Base-by-base conservation (phyloP, 192 early-diverging fungal genomes). In the Podila epicladia region DNA sequence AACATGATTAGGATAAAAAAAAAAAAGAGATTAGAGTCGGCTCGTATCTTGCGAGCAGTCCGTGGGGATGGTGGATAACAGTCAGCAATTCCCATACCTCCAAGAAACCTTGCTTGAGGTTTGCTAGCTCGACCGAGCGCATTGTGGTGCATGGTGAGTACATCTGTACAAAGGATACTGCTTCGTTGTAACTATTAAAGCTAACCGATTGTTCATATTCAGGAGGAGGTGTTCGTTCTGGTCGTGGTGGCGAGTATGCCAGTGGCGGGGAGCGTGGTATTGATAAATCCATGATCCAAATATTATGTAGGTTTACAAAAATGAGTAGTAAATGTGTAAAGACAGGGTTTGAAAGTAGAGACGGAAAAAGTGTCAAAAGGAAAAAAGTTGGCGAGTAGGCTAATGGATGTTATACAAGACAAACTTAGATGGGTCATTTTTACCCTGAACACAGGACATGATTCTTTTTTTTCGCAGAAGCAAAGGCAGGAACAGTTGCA, bases 121-220 rank as follows among this genome's bases (percentile, higher is more conserved):
- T 7, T 3, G 13, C 32, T 8, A 41, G 2, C 17, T 67, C 50
- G 0, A 74, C 24, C 12, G 61, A 64, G 5, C 38, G 58, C 59
- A 72, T 58, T 19, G 64, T 48, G 1, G 75, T 74, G 15, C 53
- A n/a, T 33, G 73, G 51, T 15, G 73, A 78, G 20, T 78, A 72
- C 5, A 62, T 26, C 15, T 78, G 20, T 9, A 78, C 69, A 48
- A 78, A 78, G 13, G 48, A 67, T 26, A 72, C 20, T 0, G 69
- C 75, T 29, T 78, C 75, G 9, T 41, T 61, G 37, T 72, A 72
- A 38, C 69, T 65, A 28, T 62, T 29, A n/a, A 73, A 67, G 11
- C 11, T 45, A 15, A 20, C 11, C 5, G 62, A 15, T 22, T 37
- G 19, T 19, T 13, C 28, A 24, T 41, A 38, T 19, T 3, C 15